Percentiles rank a stretch among this genome's conserved stretches.
phyloP scores from a whole-genome alignment of 352 stramenopile genomes.

The Ophiocytium majus region DNA sequence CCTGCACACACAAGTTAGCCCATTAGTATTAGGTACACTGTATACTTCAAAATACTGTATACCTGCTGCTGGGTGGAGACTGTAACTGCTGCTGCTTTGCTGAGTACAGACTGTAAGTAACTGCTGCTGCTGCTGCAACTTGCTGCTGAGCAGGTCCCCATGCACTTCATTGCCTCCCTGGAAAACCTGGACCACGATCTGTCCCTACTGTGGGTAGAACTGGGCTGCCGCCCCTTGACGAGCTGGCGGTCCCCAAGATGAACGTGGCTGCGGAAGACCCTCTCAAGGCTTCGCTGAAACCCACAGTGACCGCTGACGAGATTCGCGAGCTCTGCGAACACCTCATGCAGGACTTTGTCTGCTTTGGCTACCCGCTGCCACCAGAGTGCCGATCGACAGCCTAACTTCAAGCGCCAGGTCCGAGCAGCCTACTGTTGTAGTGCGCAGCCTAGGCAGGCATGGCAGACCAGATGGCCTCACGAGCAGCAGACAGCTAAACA shows the following conservation, averaged over 20 bases:
- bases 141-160: conserved; percentile 5
- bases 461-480: too few relatives aligned
- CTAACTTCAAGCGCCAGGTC: too few relatives aligned
- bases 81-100: not conserved
- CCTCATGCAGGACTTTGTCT: conserved; percentile 17
- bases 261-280: not conserved
- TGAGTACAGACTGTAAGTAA: not conserved
- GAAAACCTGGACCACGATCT: conserved; percentile 8
- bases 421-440: too few relatives aligned
- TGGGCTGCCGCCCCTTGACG: not conserved
- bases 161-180: conserved; percentile 17
- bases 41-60: not conserved
- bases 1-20: not conserved
- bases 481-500: too few relatives aligned
- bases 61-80: not conserved
- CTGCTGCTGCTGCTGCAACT: too few relatives aligned
- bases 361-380: conserved; percentile 13
- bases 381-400: not conserved
- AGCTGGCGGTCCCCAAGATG: not conserved
- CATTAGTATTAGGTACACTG: not conserved
- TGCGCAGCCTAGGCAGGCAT: too few relatives aligned
- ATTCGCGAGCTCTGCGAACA: not conserved
- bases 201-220: not conserved
- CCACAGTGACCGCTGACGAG: not conserved
- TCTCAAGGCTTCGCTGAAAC: not conserved